These are phyloP conservation scores for Phytophthora tentaculata DNA, from an alignment of 352 stramenopile species.

Conservation along the genomic window DNA sequence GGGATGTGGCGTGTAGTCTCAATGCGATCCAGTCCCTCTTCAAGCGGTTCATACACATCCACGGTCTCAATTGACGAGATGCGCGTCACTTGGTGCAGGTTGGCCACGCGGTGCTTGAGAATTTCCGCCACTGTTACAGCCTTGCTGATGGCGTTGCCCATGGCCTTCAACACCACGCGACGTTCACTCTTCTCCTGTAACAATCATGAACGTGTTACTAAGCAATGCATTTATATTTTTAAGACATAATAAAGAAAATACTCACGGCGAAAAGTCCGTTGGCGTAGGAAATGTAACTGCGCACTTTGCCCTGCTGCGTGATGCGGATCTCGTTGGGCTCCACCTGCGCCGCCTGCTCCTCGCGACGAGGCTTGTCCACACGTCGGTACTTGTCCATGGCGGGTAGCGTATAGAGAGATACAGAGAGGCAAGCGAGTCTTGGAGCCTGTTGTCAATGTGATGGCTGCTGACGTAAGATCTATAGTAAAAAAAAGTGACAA, in stretches of 20 bases:
- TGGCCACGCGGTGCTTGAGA: conserved; percentile 76
- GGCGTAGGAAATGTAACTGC: conserved; percentile 83
- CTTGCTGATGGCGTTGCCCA: conserved; percentile 87
- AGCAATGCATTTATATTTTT: conserved; percentile 3
- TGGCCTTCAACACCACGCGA: conserved; percentile 75
- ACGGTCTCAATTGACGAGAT: conserved; percentile 83
- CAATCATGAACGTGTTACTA: conserved; percentile 13
- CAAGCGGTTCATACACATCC: conserved; percentile 85
- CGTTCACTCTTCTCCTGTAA: conserved; percentile 71
- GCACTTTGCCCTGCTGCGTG: conserved; percentile 82
- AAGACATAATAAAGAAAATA: conserved; percentile 17
- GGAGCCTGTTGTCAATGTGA: conserved; percentile 28
- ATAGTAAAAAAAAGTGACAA: conserved; percentile 14
- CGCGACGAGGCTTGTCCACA: conserved; percentile 63
- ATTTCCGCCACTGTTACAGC: conserved; percentile 87
- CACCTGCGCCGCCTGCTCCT: conserved; percentile 50
- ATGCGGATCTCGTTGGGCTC: conserved; percentile 86
- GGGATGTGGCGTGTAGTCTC: conserved; percentile 77
- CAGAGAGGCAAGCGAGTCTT: conserved; percentile 4
- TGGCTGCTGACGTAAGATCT: conserved; percentile 44
- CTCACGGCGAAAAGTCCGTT: conserved; percentile 73
- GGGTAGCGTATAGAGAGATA: conserved; percentile 9
- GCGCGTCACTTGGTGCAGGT: conserved; percentile 80
- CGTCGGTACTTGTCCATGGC: conserved; percentile 88
- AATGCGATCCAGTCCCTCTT: conserved; percentile 84